Conservation (phyloP, 75 land plant species). For the Pinus albicaulis region DNA sequence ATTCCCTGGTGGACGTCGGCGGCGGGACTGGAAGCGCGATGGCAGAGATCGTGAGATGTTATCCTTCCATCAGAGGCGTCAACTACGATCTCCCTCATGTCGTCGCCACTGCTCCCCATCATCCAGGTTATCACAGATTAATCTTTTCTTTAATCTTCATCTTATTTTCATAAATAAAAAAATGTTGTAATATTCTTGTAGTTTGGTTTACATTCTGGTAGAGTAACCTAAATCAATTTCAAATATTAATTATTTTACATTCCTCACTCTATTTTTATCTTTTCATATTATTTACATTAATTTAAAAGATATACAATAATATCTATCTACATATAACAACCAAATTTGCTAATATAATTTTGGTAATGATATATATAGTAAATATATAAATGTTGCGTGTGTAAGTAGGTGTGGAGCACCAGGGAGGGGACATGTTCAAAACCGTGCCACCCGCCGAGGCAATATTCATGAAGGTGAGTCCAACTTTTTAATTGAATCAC, state of each 20-base stretch:
- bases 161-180: too few relatives aligned
- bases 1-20: slow-evolving; percentile 43
- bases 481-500: too few relatives aligned
- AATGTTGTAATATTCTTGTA: not conserved
- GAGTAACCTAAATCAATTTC: too few relatives aligned
- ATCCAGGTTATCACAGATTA: slow-evolving; percentile 25
- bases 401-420: slow-evolving; percentile 13
- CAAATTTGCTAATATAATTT: not conserved
- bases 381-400: too few relatives aligned
- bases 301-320: slow-evolving; percentile 11
- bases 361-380: too few relatives aligned
- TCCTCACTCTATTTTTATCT: too few relatives aligned
- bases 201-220: too few relatives aligned
- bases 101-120: slow-evolving; percentile 16
- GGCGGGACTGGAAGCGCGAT: slow-evolving; percentile 8
- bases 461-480: slow-evolving; percentile 28
- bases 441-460: slow-evolving; percentile 23
- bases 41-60: slow-evolving; percentile 20
- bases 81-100: slow-evolving; percentile 53
- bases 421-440: slow-evolving; percentile 38
- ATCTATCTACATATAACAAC: too few relatives aligned
- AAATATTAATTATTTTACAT: too few relatives aligned
- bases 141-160: too few relatives aligned
- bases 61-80: slow-evolving; percentile 12
- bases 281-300: too few relatives aligned